Conservation (phyloP, 257 asterid species). For the Eustoma russellianum region DNA sequence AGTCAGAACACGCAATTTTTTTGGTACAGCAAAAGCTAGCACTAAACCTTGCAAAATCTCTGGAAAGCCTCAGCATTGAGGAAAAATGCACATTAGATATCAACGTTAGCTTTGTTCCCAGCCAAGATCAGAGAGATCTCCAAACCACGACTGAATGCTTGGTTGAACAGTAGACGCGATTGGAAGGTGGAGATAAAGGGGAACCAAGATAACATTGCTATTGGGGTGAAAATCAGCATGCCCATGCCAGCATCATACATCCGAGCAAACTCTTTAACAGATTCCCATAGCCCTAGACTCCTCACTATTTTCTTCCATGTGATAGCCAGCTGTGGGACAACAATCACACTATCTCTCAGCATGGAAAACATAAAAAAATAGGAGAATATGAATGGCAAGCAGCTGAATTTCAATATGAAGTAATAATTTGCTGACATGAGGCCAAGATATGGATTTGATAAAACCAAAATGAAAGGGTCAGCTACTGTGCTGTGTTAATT, state of each 20-base stretch:
- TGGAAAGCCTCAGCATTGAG: no score
- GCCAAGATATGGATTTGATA: no score
- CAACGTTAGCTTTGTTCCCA: conserved; percentile 94
- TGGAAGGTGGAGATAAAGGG: conserved; percentile 98
- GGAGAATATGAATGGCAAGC: background rate
- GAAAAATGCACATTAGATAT: conserved; percentile 7
- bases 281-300: conserved; percentile 92
- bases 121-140: conserved; percentile 97
- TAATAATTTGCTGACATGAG: background rate
- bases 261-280: conserved; percentile 89
- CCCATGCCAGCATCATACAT: conserved; percentile 99
- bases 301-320: conserved; percentile 73
- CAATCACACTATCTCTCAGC: no score
- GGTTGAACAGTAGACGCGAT: conserved; percentile 94
- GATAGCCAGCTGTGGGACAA: conserved; percentile 53
- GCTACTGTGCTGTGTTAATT: no score
- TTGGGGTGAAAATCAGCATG: conserved; percentile 74
- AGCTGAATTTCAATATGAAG: background rate
- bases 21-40: no score
- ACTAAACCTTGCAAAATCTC: no score
- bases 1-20: no score
- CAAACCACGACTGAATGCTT: conserved; percentile 98
- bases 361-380: no score
- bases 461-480: no score
- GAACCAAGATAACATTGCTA: conserved; percentile 89